These are phyloP conservation scores for Rhizopogon rudus DNA, from an alignment of 768 basidiomycete species.

Conservation along the genomic window DNA sequence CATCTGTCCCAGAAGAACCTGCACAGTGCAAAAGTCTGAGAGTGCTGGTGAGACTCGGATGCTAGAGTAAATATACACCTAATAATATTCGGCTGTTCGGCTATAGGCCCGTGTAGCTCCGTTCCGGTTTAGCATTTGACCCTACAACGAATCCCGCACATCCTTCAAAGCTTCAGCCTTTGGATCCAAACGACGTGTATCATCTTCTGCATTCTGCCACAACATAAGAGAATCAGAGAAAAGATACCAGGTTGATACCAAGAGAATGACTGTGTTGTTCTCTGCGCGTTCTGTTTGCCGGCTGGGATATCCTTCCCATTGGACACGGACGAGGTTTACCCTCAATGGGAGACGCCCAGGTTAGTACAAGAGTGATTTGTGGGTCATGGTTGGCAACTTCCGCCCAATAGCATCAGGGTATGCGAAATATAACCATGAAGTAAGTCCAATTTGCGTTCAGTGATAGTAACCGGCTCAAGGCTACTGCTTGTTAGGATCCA, in stretches of 20 bases:
- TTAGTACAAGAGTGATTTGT: too few relatives aligned
- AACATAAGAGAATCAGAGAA: neutral
- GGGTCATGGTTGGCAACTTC: too few relatives aligned
- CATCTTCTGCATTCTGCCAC: neutral
- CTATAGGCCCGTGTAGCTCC: too few relatives aligned
- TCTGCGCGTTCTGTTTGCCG: neutral
- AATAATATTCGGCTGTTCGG: too few relatives aligned
- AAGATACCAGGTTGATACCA: neutral
- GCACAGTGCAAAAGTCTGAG: too few relatives aligned
- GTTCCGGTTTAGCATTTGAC: too few relatives aligned
- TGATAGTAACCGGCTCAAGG: neutral
- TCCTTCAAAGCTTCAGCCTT: too few relatives aligned
- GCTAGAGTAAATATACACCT: neutral
- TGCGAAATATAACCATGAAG: neutral
- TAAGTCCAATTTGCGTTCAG: too few relatives aligned
- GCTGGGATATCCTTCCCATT: neutral
- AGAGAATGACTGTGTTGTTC: neutral
- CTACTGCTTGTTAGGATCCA: neutral
- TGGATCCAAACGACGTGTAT: too few relatives aligned
- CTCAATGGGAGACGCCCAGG: too few relatives aligned
- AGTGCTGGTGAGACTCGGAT: neutral
- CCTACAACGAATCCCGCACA: too few relatives aligned
- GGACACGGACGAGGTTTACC: neutral
- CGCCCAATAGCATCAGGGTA: slow-evolving; percentile 4
- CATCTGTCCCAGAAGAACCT: neutral